Evolutionary conservation across 306 rosid species (phyloP).

Genomic region (Comarum palustre): DNA sequence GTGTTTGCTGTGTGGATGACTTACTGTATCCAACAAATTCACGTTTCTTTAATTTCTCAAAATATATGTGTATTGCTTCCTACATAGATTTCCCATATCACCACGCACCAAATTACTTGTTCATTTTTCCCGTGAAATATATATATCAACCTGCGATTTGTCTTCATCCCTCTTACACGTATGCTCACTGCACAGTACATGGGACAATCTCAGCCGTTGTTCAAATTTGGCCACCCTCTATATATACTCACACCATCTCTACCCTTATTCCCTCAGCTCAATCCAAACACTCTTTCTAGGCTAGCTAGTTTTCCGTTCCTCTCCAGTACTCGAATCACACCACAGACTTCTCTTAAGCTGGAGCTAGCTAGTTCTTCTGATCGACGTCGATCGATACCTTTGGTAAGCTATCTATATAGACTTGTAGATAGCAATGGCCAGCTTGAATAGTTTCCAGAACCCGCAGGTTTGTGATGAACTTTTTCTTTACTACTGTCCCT

Average conservation of each 20-base stretch:
- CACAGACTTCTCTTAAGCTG: background rate
- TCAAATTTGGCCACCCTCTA: slow-evolving; percentile 18
- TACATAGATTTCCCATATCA: background rate
- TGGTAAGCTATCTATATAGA: slow-evolving; percentile 1
- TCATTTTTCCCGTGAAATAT: slow-evolving; percentile 7
- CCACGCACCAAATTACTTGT: background rate
- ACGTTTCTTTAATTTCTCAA: slow-evolving; percentile 27
- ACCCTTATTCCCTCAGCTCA: background rate
- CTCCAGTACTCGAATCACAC: background rate
- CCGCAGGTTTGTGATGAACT: slow-evolving; percentile 29
- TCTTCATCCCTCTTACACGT: background rate
- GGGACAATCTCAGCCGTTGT: slow-evolving; percentile 27
- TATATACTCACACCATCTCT: background rate
- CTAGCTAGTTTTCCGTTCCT: background rate
- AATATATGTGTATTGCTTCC: background rate
- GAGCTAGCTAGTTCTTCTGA: background rate
- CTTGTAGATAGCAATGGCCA: slow-evolving; percentile 23
- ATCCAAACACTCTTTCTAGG: background rate
- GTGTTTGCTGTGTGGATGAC: background rate
- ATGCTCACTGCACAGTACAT: background rate
- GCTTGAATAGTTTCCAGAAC: slow-evolving; percentile 30
- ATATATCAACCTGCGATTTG: background rate
- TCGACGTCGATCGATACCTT: background rate
- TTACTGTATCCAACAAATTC: slow-evolving; percentile 37
- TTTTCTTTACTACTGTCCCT: background rate